Percentiles rank a stretch among this genome's conserved stretches.
phyloP scores from a whole-genome alignment of 257 asterid species.

The Solanum acaule region DNA sequence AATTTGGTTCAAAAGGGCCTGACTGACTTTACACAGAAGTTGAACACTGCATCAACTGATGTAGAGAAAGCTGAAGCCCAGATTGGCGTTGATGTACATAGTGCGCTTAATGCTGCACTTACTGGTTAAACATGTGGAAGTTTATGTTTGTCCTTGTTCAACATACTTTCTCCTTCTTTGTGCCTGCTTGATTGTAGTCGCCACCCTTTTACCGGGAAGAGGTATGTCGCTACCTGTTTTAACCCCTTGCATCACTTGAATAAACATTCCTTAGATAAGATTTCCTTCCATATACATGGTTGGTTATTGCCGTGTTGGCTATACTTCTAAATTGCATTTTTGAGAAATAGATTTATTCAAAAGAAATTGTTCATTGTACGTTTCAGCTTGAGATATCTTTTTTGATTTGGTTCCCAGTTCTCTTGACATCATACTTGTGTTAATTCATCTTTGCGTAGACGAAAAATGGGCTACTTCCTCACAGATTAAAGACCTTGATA shows the following conservation, averaged over 20 bases:
- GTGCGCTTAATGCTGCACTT: slow-evolving; percentile 79
- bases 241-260: neutral
- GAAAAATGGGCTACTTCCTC: neutral
- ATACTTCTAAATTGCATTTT: neutral
- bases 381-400: neutral
- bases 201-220: neutral
- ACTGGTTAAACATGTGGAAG: slow-evolving; percentile 30
- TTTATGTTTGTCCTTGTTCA: neutral
- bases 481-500: neutral
- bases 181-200: neutral
- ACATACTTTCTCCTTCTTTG: neutral
- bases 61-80: slow-evolving; percentile 88
- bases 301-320: neutral
- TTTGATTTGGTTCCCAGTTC: neutral
- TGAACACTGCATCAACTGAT: slow-evolving; percentile 64
- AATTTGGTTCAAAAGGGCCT: slow-evolving; percentile 61
- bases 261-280: neutral
- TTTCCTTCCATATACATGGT: neutral
- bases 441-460: neutral
- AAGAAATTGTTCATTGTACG: neutral
- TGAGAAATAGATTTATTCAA: neutral
- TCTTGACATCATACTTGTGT: neutral
- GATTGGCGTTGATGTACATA: slow-evolving; percentile 72
- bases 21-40: slow-evolving; percentile 61
- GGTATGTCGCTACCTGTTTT: neutral